phyloP scores from a whole-genome alignment of 129 eudicot species.

The Flaveria trinervia region DNA sequence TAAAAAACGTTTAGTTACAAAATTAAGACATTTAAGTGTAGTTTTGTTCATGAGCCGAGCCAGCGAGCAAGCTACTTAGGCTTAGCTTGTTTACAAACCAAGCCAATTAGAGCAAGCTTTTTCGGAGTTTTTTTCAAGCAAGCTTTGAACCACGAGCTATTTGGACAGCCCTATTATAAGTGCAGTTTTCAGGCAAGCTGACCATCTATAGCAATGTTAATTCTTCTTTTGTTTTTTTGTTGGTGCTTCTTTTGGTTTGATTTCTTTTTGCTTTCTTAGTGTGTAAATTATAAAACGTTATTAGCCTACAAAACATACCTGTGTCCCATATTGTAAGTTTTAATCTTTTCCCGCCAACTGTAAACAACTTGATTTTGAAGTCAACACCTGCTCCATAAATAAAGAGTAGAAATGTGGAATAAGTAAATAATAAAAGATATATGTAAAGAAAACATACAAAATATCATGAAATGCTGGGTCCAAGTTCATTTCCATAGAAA shows the following conservation, averaged over 20 bases:
- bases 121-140: no score
- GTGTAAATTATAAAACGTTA: not conserved
- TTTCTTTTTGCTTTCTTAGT: not conserved
- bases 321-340: constrained; percentile 88
- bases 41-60: no score
- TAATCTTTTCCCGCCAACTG: constrained; percentile 67
- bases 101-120: no score
- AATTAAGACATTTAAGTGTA: not conserved
- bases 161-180: no score
- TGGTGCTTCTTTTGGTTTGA: not conserved
- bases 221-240: not conserved
- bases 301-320: constrained; percentile 35
- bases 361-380: constrained; percentile 61
- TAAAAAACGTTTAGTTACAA: not conserved
- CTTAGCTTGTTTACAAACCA: no score
- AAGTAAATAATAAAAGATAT: not conserved
- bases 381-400: constrained; percentile 60
- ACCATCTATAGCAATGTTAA: not conserved
- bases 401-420: not conserved
- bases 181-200: not conserved
- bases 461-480: not conserved
- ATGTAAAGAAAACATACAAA: not conserved
- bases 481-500: not conserved
- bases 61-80: no score
- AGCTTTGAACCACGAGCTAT: no score